phyloP scores from a whole-genome alignment of 345 rosid species.

The Fremontodendron californicum region DNA sequence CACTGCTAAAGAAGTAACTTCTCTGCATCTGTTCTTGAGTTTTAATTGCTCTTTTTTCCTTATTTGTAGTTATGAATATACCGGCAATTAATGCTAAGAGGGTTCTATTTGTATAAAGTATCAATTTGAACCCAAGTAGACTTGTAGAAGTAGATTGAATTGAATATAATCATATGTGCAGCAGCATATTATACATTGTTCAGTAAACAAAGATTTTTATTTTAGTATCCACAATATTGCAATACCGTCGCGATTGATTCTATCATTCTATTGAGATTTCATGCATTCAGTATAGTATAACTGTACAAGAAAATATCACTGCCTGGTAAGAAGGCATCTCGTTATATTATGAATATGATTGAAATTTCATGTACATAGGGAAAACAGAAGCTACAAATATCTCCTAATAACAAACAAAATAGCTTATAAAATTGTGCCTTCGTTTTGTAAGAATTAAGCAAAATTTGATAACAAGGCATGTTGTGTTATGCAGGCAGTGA shows the following conservation, averaged over 20 bases:
- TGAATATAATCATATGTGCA: background rate
- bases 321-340: background rate
- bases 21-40: background rate
- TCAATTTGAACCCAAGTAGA: conserved; percentile 6
- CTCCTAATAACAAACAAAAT: background rate
- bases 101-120: conserved; percentile 11
- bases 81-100: conserved; percentile 2
- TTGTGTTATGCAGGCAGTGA: background rate
- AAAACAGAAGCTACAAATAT: background rate
- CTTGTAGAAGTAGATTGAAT: background rate
- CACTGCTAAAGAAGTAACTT: background rate
- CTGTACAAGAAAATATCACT: background rate
- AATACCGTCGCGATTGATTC: background rate
- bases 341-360: background rate
- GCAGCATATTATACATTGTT: background rate
- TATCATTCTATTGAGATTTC: background rate
- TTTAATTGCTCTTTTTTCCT: background rate
- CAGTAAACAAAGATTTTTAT: background rate
- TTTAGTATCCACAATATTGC: background rate
- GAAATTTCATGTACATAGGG: background rate
- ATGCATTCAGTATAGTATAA: background rate
- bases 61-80: background rate
- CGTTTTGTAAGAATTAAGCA: background rate
- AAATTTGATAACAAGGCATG: conserved; percentile 1
- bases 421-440: background rate